phyloP scores from a whole-genome alignment of 768 basidiomycete species.

The Mycena sanguinolenta region DNA sequence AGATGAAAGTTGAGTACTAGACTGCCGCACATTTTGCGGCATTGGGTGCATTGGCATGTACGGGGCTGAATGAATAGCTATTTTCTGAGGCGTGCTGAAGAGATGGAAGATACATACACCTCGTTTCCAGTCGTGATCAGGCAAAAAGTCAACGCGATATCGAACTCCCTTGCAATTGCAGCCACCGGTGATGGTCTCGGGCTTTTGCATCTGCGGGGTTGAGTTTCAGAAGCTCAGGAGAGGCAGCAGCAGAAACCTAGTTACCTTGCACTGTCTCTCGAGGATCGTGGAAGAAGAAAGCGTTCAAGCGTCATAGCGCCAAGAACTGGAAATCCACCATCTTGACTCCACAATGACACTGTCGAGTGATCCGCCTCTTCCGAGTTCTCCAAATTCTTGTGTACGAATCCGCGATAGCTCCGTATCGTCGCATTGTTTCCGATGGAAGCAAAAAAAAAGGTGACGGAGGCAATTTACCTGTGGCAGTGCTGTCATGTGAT shows the following conservation, averaged over 20 bases:
- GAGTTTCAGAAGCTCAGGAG: not conserved
- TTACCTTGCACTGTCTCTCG: not conserved
- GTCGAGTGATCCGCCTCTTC: too few relatives aligned
- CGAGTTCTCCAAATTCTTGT: too few relatives aligned
- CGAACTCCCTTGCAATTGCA: slow-evolving; percentile 27
- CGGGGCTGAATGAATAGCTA: not conserved
- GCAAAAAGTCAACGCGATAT: slow-evolving; percentile 23
- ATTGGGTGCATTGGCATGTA: slow-evolving; percentile 34
- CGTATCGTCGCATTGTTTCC: too few relatives aligned
- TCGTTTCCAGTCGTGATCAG: slow-evolving; percentile 28
- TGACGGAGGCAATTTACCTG: too few relatives aligned
- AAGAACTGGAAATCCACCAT: too few relatives aligned
- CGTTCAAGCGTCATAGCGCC: too few relatives aligned
- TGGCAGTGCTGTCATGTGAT: not conserved
- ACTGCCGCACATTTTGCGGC: slow-evolving; percentile 26
- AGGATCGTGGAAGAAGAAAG: too few relatives aligned
- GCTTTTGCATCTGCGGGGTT: not conserved
- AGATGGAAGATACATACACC: not conserved
- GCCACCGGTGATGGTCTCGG: slow-evolving; percentile 16
- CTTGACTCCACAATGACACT: too few relatives aligned
- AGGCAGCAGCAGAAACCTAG: not conserved
- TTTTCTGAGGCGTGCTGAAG: not conserved
- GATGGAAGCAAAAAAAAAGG: too few relatives aligned
- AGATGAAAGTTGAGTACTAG: not conserved
- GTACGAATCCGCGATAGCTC: too few relatives aligned